These are phyloP conservation scores for Physcia stellaris DNA, from an alignment of 495 filamentous ascomycete genomes.

Conservation along the genomic window DNA sequence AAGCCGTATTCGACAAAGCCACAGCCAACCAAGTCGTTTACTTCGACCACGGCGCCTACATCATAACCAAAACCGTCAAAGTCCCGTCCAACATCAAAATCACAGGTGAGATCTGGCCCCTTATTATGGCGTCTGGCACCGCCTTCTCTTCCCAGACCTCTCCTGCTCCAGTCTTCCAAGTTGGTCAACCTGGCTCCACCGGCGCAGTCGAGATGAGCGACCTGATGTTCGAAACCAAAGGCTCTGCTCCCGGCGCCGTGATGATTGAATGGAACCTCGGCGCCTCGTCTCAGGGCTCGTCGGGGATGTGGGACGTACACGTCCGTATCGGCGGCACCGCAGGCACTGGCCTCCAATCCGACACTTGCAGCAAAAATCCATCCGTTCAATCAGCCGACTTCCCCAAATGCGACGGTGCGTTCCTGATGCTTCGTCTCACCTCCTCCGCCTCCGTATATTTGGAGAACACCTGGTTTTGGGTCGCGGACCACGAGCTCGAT, in stretches of 20 bases:
- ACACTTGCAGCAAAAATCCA: constrained; percentile 62
- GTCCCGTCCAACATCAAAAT: constrained; percentile 68
- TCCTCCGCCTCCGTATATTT: constrained; percentile 57
- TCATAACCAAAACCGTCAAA: constrained; percentile 71
- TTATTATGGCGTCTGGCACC: constrained; percentile 70
- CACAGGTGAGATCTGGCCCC: constrained; percentile 80
- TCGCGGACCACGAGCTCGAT: constrained; percentile 86
- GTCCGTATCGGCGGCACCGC: constrained; percentile 70
- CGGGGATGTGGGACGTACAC: constrained; percentile 86
- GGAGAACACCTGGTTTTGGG: constrained; percentile 95
- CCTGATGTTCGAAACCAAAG: constrained; percentile 67
- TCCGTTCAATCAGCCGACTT: constrained; percentile 36
- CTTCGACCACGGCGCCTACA: constrained; percentile 84
- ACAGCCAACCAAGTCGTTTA: constrained; percentile 56
- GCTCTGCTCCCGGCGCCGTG: constrained; percentile 69
- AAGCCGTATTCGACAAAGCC: constrained; percentile 53
- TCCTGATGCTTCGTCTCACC: constrained; percentile 73
- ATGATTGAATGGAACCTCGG: constrained; percentile 86
- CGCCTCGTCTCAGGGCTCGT: constrained; percentile 48
- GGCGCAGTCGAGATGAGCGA: constrained; percentile 77
- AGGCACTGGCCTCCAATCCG: constrained; percentile 66
- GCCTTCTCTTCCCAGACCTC: constrained; percentile 51
- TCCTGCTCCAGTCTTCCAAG: constrained; percentile 58
- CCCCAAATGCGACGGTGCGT: constrained; percentile 52
- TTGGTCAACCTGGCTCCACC: constrained; percentile 64